phyloP scores from a whole-genome alignment of 2,329 filamentous ascomycete genomes.

The Neocucurbitaria cava region DNA sequence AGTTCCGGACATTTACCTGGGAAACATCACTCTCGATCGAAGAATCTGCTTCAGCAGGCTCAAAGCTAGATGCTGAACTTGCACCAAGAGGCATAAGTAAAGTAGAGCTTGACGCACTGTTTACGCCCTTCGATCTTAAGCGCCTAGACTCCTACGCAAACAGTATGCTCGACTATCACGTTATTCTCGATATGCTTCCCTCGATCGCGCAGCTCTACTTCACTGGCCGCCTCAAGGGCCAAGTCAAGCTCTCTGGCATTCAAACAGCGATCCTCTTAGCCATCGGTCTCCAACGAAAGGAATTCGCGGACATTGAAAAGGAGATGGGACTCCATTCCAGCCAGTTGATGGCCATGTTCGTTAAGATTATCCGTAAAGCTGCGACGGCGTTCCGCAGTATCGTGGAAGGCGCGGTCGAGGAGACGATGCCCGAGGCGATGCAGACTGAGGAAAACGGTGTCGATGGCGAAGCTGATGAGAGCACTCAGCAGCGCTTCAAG shows the following conservation, averaged over 20 bases:
- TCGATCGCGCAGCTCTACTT: constrained; percentile 85
- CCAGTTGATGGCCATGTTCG: constrained; percentile 94
- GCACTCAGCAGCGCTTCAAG: constrained; percentile 67
- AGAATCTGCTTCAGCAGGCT: constrained; percentile 78
- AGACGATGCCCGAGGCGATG: constrained; percentile 55
- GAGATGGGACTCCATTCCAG: constrained; percentile 77
- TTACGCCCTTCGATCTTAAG: constrained; percentile 95
- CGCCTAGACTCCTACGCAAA: constrained; percentile 94
- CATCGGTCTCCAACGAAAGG: constrained; percentile 86
- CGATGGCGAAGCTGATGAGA: constrained; percentile 61
- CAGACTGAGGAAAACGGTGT: constrained; percentile 59
- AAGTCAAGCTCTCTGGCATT: constrained; percentile 77
- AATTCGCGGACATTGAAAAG: constrained; percentile 78
- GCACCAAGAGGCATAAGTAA: constrained; percentile 70
- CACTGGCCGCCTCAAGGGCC: constrained; percentile 71
- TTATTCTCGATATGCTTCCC: constrained; percentile 91
- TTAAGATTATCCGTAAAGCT: constrained; percentile 92
- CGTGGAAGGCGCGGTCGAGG: constrained; percentile 70
- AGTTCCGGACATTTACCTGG: constrained; percentile 84
- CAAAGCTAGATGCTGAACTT: constrained; percentile 65
- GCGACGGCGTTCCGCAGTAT: constrained; percentile 77
- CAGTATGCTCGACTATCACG: constrained; percentile 97
- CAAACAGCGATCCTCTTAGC: constrained; percentile 90
- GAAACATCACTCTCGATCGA: constrained; percentile 84
- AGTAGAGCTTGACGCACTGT: constrained; percentile 73